phyloP scores from a whole-genome alignment of 2,329 filamentous ascomycete species.

The Aureobasidium pullulans region DNA sequence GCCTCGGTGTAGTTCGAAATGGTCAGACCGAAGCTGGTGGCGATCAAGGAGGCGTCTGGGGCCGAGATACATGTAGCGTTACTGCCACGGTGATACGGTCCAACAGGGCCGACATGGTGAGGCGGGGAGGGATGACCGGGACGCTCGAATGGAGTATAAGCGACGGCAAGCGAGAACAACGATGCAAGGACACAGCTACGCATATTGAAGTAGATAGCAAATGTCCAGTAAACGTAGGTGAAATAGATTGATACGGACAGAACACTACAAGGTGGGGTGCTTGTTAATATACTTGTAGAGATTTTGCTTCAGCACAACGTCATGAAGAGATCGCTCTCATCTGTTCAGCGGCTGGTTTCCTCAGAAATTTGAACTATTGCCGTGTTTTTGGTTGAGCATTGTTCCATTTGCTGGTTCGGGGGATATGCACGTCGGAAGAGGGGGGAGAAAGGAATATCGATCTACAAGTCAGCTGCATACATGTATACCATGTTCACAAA shows the following conservation, averaged over 20 bases:
- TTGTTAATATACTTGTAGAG: neutral
- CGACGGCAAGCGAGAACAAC: neutral
- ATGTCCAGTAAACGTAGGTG: neutral
- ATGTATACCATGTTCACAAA: neutral
- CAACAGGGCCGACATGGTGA: neutral
- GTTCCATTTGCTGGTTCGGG: neutral
- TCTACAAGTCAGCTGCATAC: slow-evolving; percentile 1
- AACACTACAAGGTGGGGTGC: neutral
- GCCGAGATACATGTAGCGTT: slow-evolving; percentile 19
- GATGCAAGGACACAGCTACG: neutral
- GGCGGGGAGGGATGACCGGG: neutral
- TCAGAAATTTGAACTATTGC: too few species aligned
- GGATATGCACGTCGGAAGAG: neutral
- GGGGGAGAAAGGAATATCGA: neutral
- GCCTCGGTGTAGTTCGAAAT: slow-evolving; percentile 23
- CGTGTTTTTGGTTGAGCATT: neutral
- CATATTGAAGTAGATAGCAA: neutral
- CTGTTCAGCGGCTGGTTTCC: neutral
- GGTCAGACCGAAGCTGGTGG: slow-evolving; percentile 23
- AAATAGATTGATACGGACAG: neutral
- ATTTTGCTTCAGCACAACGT: neutral
- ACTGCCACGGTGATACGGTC: neutral
- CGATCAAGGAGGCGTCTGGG: slow-evolving; percentile 22
- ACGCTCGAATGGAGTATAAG: neutral
- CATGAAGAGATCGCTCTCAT: neutral